Conservation (phyloP, 192 early-diverging fungal genomes). For the Backusella circina region DNA sequence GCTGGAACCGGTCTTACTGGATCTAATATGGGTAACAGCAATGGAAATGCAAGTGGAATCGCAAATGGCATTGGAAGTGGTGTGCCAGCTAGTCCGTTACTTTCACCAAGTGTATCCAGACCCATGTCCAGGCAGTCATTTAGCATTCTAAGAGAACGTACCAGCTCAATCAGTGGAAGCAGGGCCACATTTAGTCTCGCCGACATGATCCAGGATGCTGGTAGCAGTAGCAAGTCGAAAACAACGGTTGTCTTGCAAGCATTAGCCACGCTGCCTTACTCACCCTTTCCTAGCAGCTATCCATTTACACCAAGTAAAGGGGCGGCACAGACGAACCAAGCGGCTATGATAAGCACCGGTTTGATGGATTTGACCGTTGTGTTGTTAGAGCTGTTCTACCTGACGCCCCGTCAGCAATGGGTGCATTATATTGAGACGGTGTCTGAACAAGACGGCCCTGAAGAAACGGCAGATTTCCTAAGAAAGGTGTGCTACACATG, state of each 20-base stretch:
- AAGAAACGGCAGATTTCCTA: constrained; percentile 16
- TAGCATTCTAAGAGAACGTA: constrained; percentile 21
- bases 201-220: background rate
- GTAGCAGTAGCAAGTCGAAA: background rate
- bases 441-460: constrained; percentile 9
- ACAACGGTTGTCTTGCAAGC: constrained; percentile 22
- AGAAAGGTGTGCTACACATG: constrained; percentile 22
- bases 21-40: background rate
- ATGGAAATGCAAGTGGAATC: background rate
- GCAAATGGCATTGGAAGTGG: too few species aligned
- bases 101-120: background rate
- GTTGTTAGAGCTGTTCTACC: constrained; percentile 28
- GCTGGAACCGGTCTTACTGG: background rate
- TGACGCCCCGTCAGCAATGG: constrained; percentile 28
- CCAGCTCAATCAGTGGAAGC: constrained; percentile 15
- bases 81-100: background rate
- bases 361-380: constrained; percentile 32
- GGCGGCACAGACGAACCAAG: background rate
- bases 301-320: constrained; percentile 21
- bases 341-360: constrained; percentile 28
- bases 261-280: constrained; percentile 17
- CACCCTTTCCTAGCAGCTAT: constrained; percentile 23
- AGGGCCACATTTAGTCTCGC: background rate
- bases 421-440: constrained; percentile 5
- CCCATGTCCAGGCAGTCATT: constrained; percentile 16